Evolutionary conservation across 495 filamentous ascomycete species (phyloP).

Genomic region (Pyrenula massariospora): DNA sequence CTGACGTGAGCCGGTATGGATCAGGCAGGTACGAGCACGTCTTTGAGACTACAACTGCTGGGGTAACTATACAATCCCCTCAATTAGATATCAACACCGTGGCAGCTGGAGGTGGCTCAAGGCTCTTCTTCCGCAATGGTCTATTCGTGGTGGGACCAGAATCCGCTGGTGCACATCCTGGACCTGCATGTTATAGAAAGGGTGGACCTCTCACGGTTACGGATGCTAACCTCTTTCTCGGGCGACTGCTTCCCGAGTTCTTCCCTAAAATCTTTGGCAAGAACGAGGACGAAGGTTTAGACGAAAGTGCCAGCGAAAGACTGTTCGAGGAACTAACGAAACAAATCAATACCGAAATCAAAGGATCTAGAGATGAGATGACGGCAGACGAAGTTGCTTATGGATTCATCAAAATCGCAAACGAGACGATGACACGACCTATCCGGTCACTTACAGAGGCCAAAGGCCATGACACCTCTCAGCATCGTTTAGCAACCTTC

Average conservation of each 20-base stretch:
- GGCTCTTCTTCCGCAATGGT: constrained; percentile 74
- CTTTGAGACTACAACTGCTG: constrained; percentile 88
- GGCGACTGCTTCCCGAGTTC: constrained; percentile 77
- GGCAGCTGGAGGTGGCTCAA: constrained; percentile 80
- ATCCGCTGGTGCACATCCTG: constrained; percentile 77
- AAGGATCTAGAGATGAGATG: constrained; percentile 49
- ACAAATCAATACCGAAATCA: constrained; percentile 52
- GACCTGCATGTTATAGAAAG: constrained; percentile 86
- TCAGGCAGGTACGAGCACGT: constrained; percentile 79
- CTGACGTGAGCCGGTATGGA: constrained; percentile 81
- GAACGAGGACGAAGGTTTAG: constrained; percentile 70
- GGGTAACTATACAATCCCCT: constrained; percentile 84
- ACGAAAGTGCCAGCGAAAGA: constrained; percentile 55
- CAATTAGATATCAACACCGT: constrained; percentile 95
- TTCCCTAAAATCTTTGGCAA: constrained; percentile 91
- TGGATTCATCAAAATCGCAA: constrained; percentile 84
- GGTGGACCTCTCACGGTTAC: constrained; percentile 82
- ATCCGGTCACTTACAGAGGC: constrained; percentile 90
- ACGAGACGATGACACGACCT: constrained; percentile 90
- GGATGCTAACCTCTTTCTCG: constrained; percentile 80
- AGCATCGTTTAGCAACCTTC: constrained; percentile 82
- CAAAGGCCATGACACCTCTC: constrained; percentile 83
- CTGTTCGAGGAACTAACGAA: constrained; percentile 60
- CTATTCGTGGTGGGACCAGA: constrained; percentile 90
- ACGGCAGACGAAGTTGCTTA: constrained; percentile 81